Base-by-base conservation (phyloP, 768 basidiomycete species). In the Lentinula sp. region DNA sequence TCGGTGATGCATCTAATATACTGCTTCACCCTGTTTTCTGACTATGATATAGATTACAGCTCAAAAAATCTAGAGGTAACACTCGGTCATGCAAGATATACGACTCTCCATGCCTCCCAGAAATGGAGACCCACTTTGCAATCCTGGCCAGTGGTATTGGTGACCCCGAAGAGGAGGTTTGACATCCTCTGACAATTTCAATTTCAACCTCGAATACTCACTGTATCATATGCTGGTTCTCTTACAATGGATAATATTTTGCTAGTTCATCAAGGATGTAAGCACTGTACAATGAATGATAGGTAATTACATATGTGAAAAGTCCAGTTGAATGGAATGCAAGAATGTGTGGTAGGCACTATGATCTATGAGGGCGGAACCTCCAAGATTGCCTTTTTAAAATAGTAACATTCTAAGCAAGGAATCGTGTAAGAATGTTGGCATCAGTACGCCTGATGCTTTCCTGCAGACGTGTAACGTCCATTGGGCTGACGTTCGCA, bases 1-100 rank as follows among this genome's bases (percentile, higher is more conserved):
- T 50, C 86, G 96, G 93, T 92, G 65, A 52, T 80, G 65, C 18
- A 37, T 58, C 39, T 42, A 6, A 20, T 28, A 32, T 50, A 41
- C 54, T 43, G 13, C 3, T 56, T 63, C 35, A 50, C 54, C 55
- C 56, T 61, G 43, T 35, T 45, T 35, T 54, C 53, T 35, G 39
- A 61, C 49, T 53, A 18, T 37, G 62, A 51, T 33, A 39, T 65
- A 94, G 93, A 39, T 73, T 99, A 50, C 93, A 96, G 71, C 81
- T 98, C 52, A 91, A 91, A 76, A 99, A 99, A 71, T 88, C 87
- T 28, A 85, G 96, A 39, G 97, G 91, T 9, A 88, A 91, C 63
- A 94, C 91, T 53, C 90, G 97, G 60, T 86, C 92, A 20, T 97
- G 95, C 76, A 96, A 95, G 74, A 95, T 99, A 65, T 96, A 97